Percentiles rank a stretch among this genome's conserved stretches.
Evolutionary conservation across 331 rosid genomes (phyloP).

Genomic region (Phaseolus coccineus): DNA sequence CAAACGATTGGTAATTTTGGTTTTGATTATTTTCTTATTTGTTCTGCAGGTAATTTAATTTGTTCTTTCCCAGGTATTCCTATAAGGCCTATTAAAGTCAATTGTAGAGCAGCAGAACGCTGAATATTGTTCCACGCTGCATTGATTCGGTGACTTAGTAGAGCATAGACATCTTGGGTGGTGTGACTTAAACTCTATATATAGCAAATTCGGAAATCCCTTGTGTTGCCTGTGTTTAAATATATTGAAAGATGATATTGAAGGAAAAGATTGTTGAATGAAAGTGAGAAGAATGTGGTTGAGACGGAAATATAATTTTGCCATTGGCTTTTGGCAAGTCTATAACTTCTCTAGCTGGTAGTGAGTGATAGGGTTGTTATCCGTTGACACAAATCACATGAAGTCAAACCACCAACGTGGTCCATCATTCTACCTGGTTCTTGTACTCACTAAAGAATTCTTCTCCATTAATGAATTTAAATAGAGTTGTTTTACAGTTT

Average conservation of each 20-base stretch:
- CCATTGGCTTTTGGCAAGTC: conserved; percentile 44
- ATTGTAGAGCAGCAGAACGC: conserved; percentile 34
- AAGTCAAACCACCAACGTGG: conserved; percentile 45
- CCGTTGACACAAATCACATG: conserved; percentile 32
- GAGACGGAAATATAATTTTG: conserved; percentile 26
- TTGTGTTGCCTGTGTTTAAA: conserved; percentile 26
- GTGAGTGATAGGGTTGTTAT: conserved; percentile 30
- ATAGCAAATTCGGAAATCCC: conserved; percentile 25
- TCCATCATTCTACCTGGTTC: conserved; percentile 39
- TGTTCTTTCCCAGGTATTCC: conserved; percentile 20
- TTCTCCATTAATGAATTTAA: conserved; percentile 36
- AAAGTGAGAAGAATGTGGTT: conserved; percentile 37
- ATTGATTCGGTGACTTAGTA: conserved; percentile 36
- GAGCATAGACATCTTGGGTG: conserved; percentile 26
- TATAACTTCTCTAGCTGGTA: conserved; percentile 32
- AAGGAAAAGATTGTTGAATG: conserved; percentile 39
- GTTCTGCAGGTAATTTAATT: conserved; percentile 34
- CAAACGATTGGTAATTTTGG: conserved; percentile 10
- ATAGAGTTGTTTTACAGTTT: conserved; percentile 24
- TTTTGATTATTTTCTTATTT: conserved; percentile 26
- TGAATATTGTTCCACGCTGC: conserved; percentile 37
- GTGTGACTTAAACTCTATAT: conserved; percentile 12
- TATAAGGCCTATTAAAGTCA: conserved; percentile 30
- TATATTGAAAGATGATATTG: conserved; percentile 41
- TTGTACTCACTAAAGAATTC: conserved; percentile 17